These are phyloP conservation scores for Zygoascus tannicola DNA, from an alignment of 805 yeast species.

Conservation along the genomic window DNA sequence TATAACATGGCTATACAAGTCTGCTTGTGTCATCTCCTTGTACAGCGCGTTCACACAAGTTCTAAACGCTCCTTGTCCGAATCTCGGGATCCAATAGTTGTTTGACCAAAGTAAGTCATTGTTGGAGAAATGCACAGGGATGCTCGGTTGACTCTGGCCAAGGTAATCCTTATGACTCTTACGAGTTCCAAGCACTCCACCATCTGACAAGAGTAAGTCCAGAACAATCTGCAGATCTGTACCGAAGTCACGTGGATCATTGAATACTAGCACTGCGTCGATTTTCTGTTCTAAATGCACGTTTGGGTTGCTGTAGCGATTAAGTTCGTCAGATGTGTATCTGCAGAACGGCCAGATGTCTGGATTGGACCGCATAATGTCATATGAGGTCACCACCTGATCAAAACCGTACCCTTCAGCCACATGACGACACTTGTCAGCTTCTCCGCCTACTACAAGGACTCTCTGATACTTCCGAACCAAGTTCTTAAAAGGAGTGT, in stretches of 20 bases:
- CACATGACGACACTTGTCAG: constrained; percentile 58
- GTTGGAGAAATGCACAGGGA: constrained; percentile 73
- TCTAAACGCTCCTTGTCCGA: constrained; percentile 87
- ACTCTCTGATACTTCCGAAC: constrained; percentile 48
- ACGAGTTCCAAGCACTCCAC: constrained; percentile 57
- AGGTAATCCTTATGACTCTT: constrained; percentile 24
- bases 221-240: constrained; percentile 70
- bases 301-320: constrained; percentile 33
- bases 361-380: constrained; percentile 48
- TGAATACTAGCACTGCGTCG: constrained; percentile 75
- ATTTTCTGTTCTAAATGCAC: constrained; percentile 27
- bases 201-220: constrained; percentile 57
- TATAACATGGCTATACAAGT: constrained; percentile 46
- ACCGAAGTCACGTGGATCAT: constrained; percentile 84
- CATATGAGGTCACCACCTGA: constrained; percentile 65
- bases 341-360: constrained; percentile 62
- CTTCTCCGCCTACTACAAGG: constrained; percentile 76
- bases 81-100: constrained; percentile 64
- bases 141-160: constrained; percentile 34
- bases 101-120: constrained; percentile 85
- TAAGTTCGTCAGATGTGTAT: constrained; percentile 38
- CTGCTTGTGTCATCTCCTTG: constrained; percentile 36
- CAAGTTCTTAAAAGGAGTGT: constrained; percentile 70
- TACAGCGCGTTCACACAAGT: constrained; percentile 54
- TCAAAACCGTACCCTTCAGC: constrained; percentile 71